Evolutionary conservation across 176 grass and related monocot species (phyloP).

Genomic region (Elymus sibiricus): DNA sequence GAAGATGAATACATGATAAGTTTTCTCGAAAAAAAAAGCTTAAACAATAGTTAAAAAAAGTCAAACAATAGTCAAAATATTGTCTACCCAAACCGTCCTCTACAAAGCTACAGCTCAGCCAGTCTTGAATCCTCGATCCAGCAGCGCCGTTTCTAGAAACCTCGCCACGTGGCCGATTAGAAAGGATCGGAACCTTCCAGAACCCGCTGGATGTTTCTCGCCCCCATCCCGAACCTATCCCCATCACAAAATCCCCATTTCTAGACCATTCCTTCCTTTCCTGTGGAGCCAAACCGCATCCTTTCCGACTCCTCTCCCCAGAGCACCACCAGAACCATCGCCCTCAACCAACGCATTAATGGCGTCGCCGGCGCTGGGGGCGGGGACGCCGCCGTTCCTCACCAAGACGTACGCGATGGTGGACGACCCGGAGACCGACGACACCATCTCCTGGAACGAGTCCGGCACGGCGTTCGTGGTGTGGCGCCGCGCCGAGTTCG

Average conservation of each 20-base stretch:
- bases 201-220: slow-evolving; percentile 55
- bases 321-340: background rate
- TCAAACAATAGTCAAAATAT: too few species aligned
- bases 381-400: slow-evolving; percentile 63
- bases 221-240: slow-evolving; percentile 10
- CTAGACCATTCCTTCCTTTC: slow-evolving; percentile 7
- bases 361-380: slow-evolving; percentile 28
- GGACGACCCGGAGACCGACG: slow-evolving; percentile 46
- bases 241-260: slow-evolving; percentile 17
- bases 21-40: too few species aligned
- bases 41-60: too few species aligned
- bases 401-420: slow-evolving; percentile 73
- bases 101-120: background rate
- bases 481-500: slow-evolving; percentile 64
- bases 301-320: background rate
- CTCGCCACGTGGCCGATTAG: slow-evolving; percentile 7
- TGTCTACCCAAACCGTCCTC: background rate
- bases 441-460: slow-evolving; percentile 68
- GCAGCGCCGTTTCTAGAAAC: slow-evolving; percentile 32
- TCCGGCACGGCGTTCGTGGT: slow-evolving; percentile 62
- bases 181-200: slow-evolving; percentile 43
- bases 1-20: too few species aligned
- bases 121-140: background rate
- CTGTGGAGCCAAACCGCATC: slow-evolving; percentile 13
- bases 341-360: slow-evolving; percentile 8